Evolutionary conservation across 805 yeast genomes (phyloP).

Genomic region (Cyberlindnera suaveolens): DNA sequence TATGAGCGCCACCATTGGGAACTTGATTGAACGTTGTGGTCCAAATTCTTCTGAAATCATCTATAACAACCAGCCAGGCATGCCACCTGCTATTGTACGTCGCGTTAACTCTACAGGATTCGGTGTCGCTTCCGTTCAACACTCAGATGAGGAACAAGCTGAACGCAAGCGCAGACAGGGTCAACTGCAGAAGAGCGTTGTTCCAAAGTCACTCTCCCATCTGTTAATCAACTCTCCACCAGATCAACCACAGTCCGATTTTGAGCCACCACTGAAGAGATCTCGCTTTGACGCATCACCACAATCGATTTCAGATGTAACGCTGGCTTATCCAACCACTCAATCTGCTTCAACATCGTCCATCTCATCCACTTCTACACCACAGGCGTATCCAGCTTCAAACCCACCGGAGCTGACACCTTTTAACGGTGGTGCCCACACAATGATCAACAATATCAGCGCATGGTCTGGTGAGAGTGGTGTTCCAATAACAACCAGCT

Average conservation of each 20-base stretch:
- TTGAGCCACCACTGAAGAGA: constrained; percentile 10
- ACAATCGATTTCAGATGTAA: background rate
- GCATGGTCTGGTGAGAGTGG: constrained; percentile 52
- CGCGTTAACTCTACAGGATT: constrained; percentile 27
- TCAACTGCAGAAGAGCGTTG: constrained; percentile 42
- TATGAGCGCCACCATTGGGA: constrained; percentile 58
- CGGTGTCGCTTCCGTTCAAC: constrained; percentile 9
- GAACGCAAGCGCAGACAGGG: constrained; percentile 44
- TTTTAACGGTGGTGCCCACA: constrained; percentile 42
- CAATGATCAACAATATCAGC: constrained; percentile 55
- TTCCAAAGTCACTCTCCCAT: constrained; percentile 50
- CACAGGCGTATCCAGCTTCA: constrained; percentile 11
- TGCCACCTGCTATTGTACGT: constrained; percentile 56
- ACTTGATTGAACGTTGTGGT: constrained; percentile 56
- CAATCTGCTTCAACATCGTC: constrained; percentile 6
- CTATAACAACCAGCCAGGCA: constrained; percentile 39
- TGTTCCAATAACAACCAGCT: constrained; percentile 16
- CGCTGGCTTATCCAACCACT: constrained; percentile 1
- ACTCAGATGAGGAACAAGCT: constrained; percentile 39
- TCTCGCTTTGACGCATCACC: background rate
- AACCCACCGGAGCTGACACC: constrained; percentile 15
- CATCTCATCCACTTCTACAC: constrained; percentile 11
- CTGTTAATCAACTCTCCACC: constrained; percentile 37
- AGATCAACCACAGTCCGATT: constrained; percentile 22
- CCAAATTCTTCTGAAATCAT: constrained; percentile 54